Percentiles rank a stretch among this genome's conserved stretches.
Evolutionary conservation across 352 stramenopile species (phyloP).

Genomic region (Phytophthora macrochlamydospora): DNA sequence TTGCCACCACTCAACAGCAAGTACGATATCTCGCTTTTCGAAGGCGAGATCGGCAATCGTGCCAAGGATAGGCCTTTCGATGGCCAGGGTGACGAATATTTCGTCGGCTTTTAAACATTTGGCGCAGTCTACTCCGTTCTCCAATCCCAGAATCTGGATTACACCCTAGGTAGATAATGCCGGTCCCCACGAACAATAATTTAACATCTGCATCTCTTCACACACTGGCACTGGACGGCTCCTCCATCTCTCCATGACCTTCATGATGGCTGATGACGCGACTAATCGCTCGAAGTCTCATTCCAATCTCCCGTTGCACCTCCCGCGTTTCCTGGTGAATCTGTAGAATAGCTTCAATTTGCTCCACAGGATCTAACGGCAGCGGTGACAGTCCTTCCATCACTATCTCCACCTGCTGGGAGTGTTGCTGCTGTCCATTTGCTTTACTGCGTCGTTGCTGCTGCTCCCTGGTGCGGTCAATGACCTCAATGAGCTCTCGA

Average conservation of each 20-base stretch:
- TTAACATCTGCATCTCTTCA: slow-evolving; percentile 32
- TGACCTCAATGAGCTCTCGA: slow-evolving; percentile 61
- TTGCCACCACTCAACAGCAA: slow-evolving; percentile 60
- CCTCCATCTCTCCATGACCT: slow-evolving; percentile 38
- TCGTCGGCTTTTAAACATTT: slow-evolving; percentile 64
- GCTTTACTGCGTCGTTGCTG: slow-evolving; percentile 11
- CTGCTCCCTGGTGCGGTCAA: slow-evolving; percentile 44
- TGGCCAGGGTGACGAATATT: slow-evolving; percentile 67
- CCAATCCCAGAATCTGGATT: not conserved
- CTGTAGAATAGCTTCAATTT: slow-evolving; percentile 56
- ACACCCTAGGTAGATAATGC: slow-evolving; percentile 8
- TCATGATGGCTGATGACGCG: slow-evolving; percentile 45
- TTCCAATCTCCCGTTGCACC: slow-evolving; percentile 59
- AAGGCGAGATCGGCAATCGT: slow-evolving; percentile 74
- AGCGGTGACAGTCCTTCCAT: slow-evolving; percentile 31
- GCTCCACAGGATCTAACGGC: slow-evolving; percentile 36
- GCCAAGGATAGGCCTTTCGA: slow-evolving; percentile 75
- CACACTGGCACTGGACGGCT: slow-evolving; percentile 71
- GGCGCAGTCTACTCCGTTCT: not conserved
- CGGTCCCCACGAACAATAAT: slow-evolving; percentile 16
- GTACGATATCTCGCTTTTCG: slow-evolving; percentile 81
- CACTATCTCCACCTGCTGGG: slow-evolving; percentile 19
- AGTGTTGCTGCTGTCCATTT: slow-evolving; percentile 12
- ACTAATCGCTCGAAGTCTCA: slow-evolving; percentile 47
- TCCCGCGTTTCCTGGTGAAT: slow-evolving; percentile 61